Percentiles rank a stretch among this genome's conserved stretches.
These are phyloP conservation scores for Tremella yokohamensis DNA, from an alignment of 768 basidiomycete genomes.

Conservation along the genomic window DNA sequence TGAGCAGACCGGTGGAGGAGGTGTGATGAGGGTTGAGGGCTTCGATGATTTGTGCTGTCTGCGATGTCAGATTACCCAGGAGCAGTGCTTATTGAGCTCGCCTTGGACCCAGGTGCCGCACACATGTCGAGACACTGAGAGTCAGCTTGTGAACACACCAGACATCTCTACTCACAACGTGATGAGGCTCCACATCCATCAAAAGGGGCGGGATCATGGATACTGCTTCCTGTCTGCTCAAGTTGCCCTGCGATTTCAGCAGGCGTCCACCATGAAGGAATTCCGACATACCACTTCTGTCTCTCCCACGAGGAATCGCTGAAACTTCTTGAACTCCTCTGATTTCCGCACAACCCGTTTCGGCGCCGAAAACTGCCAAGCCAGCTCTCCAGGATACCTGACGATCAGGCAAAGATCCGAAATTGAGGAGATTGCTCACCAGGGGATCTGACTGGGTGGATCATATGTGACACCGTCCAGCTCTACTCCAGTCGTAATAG, in stretches of 20 bases:
- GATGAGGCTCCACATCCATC: conserved; percentile 89
- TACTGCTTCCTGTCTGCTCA: conserved; percentile 94
- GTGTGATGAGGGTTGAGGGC: conserved; percentile 76
- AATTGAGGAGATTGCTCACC: conserved; percentile 57
- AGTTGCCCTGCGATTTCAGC: conserved; percentile 67
- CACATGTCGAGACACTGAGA: conserved; percentile 78
- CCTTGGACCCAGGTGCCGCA: conserved; percentile 96
- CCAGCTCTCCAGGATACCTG: conserved; percentile 92
- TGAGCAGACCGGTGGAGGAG: conserved; percentile 74
- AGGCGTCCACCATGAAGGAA: background rate
- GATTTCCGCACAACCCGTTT: conserved; percentile 83
- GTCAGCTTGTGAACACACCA: conserved; percentile 4
- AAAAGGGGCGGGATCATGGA: conserved; percentile 98
- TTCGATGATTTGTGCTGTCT: conserved; percentile 95
- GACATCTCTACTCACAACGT: conserved; percentile 56
- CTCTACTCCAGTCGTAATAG: conserved; percentile 64
- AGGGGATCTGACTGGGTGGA: conserved; percentile 78
- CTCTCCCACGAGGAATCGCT: conserved; percentile 93
- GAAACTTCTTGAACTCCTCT: conserved; percentile 88
- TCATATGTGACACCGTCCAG: conserved; percentile 73
- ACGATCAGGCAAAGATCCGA: background rate
- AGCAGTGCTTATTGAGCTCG: conserved; percentile 38
- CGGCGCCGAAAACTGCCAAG: conserved; percentile 91
- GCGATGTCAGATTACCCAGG: conserved; percentile 4
- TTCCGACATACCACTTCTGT: conserved; percentile 77